Conservation (phyloP, 129 eudicot genomes). For the Centaurea solstitialis region DNA sequence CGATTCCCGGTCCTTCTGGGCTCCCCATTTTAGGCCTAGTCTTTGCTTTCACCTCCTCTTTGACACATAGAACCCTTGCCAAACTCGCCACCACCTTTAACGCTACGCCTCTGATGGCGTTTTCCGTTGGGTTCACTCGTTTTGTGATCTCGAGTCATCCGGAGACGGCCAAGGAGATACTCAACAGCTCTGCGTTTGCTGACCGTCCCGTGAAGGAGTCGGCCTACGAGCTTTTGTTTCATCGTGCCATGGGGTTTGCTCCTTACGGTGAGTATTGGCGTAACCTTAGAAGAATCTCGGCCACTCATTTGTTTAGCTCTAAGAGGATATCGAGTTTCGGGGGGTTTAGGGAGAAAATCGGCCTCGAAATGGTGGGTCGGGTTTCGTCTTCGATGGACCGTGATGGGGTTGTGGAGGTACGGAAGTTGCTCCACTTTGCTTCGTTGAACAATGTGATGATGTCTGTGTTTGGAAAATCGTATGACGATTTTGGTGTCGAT, state of each 20-base stretch:
- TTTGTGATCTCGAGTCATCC: not conserved
- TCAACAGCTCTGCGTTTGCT: not conserved
- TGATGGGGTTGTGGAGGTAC: not conserved
- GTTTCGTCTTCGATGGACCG: not conserved
- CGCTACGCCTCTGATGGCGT: not conserved
- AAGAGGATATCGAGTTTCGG: not conserved
- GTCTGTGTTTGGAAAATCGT: not conserved
- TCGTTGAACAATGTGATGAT: not conserved
- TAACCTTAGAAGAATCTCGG: not conserved
- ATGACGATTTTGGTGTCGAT: not conserved
- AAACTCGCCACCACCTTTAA: not conserved
- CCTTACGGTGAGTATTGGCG: not conserved
- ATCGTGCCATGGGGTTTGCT: not conserved
- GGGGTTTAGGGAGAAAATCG: not conserved
- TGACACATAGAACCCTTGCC: not conserved
- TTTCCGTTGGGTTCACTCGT: not conserved
- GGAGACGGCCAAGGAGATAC: not conserved
- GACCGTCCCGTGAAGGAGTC: not conserved
- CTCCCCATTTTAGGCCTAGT: constrained; percentile 61
- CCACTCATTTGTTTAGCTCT: not conserved
- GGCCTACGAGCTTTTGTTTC: not conserved
- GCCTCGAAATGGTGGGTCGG: not conserved
- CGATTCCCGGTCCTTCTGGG: constrained; percentile 85
- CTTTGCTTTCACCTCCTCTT: constrained; percentile 22
- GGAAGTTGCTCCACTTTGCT: not conserved